A percentile compares a stretch with the other conserved stretches of the same genome.
Evolutionary conservation across 306 rosid species (phyloP).

Genomic region (Purshia tridentata): DNA sequence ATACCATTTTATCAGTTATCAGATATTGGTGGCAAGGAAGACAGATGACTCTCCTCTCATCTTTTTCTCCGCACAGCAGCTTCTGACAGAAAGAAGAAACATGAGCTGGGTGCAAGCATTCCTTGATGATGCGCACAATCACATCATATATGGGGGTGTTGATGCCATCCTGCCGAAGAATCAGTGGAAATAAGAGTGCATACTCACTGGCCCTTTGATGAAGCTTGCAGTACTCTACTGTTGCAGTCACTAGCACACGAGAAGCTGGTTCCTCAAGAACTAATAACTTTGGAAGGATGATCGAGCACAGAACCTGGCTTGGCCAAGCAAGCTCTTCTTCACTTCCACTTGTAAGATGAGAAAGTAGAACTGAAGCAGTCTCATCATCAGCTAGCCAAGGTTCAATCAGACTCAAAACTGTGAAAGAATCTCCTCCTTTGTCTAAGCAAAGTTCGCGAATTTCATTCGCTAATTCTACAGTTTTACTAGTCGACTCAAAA

Average conservation of each 20-base stretch:
- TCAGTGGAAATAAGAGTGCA: conserved; percentile 39
- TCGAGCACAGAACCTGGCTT: conserved; percentile 41
- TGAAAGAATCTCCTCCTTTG: conserved; percentile 26
- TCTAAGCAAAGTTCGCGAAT: conserved; percentile 31
- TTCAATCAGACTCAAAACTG: conserved; percentile 26
- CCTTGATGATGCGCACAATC: conserved; percentile 36
- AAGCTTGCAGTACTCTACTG: conserved; percentile 31
- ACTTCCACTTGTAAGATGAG: conserved; percentile 24
- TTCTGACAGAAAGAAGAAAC: conserved; percentile 43
- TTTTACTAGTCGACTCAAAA: conserved; percentile 22
- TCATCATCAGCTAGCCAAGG: conserved; percentile 46
- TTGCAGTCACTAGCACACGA: conserved; percentile 33
- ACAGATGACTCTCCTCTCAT: conserved; percentile 36
- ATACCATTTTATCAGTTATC: conserved; percentile 36
- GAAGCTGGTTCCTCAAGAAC: conserved; percentile 37
- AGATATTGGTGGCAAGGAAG: conserved; percentile 36
- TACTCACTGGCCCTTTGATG: conserved; percentile 32
- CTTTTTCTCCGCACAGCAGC: conserved; percentile 34
- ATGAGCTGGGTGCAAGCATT: conserved; percentile 42
- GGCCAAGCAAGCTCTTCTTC: conserved; percentile 36
- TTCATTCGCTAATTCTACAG: conserved; percentile 29
- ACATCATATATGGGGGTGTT: conserved; percentile 39
- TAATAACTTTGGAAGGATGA: conserved; percentile 39
- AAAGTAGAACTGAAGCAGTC: conserved; percentile 35
- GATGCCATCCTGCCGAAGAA: conserved; percentile 37